Base-by-base conservation (phyloP, 2,329 filamentous ascomycete species). In the Aureobasidium vineae region DNA sequence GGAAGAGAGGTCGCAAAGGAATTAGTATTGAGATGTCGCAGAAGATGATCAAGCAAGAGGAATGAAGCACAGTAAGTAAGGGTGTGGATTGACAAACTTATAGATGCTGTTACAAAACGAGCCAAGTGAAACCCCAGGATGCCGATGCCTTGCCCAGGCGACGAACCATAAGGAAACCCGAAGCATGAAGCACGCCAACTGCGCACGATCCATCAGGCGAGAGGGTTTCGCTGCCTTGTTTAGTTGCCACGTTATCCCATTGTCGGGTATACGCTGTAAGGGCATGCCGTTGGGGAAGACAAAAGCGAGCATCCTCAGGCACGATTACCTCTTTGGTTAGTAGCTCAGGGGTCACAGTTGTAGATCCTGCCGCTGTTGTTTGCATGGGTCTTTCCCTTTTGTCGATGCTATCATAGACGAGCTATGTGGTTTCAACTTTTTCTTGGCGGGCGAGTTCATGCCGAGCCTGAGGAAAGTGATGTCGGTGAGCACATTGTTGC, bases 91-190 rank as follows among this genome's bases (percentile, higher is more conserved):
- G 16, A 28, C n/a, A 41, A 26, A 63, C 45, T 50, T 50, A 41
- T 52, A 63, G 43, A 31, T 40, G 23, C 28, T 36, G 59, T 50
- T 33, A 40, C n/a, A 21, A 21, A 21, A 40, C 21, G 13, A 52
- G 59, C 59, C 59, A 63, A 63, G 59, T 63, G 59, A 63, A 63
- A 63, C 59, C 33, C 41, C 36, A 21, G 13, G 59, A n/a, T 45
- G 4, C 8, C 31, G 16, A 52, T 50, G 33, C 33, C 59, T 63
- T 63, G 59, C 59, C 31, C 21, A 52, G 45, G 26, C 16, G 59
- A 52, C 13, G n/a, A 52, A 41, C 45, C 40, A 61, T 49, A 5
- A 23, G 21, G 57, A 2, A 49, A 61, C 57, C 7, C 23, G 43
- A 61, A 61, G 41, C 43, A 8, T 36, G 57, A 61, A 61, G 28